Evolutionary conservation across 306 rosid genomes (phyloP).

Genomic region (Canavalia gladiata): DNA sequence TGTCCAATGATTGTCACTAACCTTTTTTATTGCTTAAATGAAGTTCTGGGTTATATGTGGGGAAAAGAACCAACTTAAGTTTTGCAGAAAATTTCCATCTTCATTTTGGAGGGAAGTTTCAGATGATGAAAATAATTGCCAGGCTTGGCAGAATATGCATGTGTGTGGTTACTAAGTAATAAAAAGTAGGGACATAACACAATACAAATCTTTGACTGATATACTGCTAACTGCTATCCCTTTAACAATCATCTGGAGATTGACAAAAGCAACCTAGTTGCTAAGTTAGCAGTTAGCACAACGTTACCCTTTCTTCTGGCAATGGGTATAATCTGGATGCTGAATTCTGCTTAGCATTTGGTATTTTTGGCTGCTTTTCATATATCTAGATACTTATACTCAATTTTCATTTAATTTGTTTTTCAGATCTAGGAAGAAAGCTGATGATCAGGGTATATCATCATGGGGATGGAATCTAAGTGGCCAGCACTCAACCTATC

Average conservation of each 20-base stretch:
- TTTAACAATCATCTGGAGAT: neutral
- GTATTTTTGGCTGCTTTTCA: constrained; percentile 30
- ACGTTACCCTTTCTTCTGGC: constrained; percentile 9
- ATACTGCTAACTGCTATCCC: constrained; percentile 7
- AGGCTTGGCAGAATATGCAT: constrained; percentile 29
- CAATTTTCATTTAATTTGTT: constrained; percentile 38
- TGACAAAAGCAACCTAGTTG: constrained; percentile 3
- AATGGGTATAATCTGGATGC: constrained; percentile 15
- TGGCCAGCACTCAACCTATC: constrained; percentile 98
- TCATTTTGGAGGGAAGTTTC: constrained; percentile 19
- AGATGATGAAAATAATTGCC: neutral
- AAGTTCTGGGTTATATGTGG: neutral
- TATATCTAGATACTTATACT: constrained; percentile 22
- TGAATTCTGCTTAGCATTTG: constrained; percentile 25
- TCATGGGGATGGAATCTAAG: constrained; percentile 99
- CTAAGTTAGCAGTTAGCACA: constrained; percentile 23
- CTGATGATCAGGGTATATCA: constrained; percentile 86
- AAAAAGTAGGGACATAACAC: neutral
- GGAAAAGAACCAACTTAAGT: neutral
- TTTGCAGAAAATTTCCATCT: neutral
- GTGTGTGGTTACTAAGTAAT: neutral
- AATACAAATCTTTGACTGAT: constrained; percentile 23
- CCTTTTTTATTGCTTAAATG: constrained; percentile 13
- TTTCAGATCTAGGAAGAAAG: constrained; percentile 64
- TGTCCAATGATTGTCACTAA: neutral